Evolutionary conservation across 2,329 filamentous ascomycete genomes (phyloP).

Genomic region (Mariannaea elegans): DNA sequence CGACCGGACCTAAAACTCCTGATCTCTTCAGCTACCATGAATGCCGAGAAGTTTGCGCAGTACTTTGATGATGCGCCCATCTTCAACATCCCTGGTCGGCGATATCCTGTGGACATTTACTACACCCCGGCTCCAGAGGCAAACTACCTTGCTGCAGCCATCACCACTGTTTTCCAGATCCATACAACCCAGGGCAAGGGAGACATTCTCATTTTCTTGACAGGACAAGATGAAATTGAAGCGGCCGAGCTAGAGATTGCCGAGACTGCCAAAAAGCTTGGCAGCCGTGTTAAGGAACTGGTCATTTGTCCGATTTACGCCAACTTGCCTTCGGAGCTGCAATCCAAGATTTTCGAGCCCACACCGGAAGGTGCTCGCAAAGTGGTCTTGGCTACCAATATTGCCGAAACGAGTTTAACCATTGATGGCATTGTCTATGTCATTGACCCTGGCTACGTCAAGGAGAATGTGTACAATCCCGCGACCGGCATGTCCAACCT

Average conservation of each 20-base stretch:
- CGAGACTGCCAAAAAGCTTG: constrained; percentile 87
- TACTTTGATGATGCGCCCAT: constrained; percentile 95
- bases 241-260: constrained; percentile 83
- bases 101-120: constrained; percentile 90
- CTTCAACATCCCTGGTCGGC: constrained; percentile 90
- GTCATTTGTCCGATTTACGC: constrained; percentile 95
- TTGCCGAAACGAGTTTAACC: constrained; percentile 94
- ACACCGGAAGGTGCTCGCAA: constrained; percentile 87
- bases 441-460: constrained; percentile 94
- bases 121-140: constrained; percentile 92
- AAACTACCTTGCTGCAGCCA: constrained; percentile 90
- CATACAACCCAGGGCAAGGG: constrained; percentile 86
- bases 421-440: constrained; percentile 97
- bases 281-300: constrained; percentile 83
- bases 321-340: constrained; percentile 88
- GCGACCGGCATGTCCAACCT: constrained; percentile 92
- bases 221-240: constrained; percentile 96
- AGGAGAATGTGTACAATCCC: constrained; percentile 93
- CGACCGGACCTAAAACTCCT: constrained; percentile 88
- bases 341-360: constrained; percentile 93
- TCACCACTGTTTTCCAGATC: constrained; percentile 95
- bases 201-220: constrained; percentile 94
- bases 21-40: constrained; percentile 94
- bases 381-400: constrained; percentile 94
- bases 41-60: constrained; percentile 88